These are phyloP conservation scores for Citrus unshiu DNA, from an alignment of 345 rosid genomes.

Conservation along the genomic window DNA sequence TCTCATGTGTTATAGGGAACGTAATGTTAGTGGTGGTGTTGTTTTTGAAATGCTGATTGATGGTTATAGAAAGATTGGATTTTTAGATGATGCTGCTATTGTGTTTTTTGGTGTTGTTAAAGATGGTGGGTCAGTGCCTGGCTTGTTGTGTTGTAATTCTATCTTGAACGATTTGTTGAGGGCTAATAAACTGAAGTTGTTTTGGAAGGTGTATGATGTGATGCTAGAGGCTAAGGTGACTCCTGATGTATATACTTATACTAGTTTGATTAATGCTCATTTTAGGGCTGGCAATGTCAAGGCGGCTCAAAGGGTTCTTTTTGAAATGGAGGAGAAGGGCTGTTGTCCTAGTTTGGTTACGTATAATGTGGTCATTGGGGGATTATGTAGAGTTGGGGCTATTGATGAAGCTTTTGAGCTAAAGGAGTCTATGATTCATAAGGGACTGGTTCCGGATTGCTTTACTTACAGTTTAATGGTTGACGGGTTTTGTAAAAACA, in stretches of 20 bases:
- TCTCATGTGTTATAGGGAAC: constrained; percentile 35
- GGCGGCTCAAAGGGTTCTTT: constrained; percentile 38
- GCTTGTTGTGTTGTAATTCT: constrained; percentile 46
- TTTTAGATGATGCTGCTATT: constrained; percentile 46
- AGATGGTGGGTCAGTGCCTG: constrained; percentile 34
- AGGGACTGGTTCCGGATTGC: constrained; percentile 43
- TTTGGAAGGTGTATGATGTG: constrained; percentile 56
- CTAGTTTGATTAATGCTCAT: constrained; percentile 56
- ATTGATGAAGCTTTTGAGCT: constrained; percentile 53
- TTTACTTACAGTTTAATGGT: constrained; percentile 44
- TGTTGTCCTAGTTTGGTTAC: constrained; percentile 39
- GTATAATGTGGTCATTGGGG: constrained; percentile 54
- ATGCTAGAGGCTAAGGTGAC: constrained; percentile 47
- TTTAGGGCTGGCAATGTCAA: constrained; percentile 47
- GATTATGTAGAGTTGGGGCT: constrained; percentile 51
- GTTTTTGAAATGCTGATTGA: constrained; percentile 52
- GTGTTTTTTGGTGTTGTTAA: constrained; percentile 31
- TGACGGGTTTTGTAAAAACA: constrained; percentile 54
- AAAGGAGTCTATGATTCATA: constrained; percentile 42
- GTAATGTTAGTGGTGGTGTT: constrained; percentile 17
- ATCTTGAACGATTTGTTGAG: constrained; percentile 61
- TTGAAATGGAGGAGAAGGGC: constrained; percentile 47
- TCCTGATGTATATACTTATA: constrained; percentile 50
- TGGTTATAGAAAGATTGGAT: constrained; percentile 46
- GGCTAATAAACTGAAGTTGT: constrained; percentile 42